Evolutionary conservation across 148 eudicot genomes (phyloP).

Genomic region (Vaccinium corymbosum): DNA sequence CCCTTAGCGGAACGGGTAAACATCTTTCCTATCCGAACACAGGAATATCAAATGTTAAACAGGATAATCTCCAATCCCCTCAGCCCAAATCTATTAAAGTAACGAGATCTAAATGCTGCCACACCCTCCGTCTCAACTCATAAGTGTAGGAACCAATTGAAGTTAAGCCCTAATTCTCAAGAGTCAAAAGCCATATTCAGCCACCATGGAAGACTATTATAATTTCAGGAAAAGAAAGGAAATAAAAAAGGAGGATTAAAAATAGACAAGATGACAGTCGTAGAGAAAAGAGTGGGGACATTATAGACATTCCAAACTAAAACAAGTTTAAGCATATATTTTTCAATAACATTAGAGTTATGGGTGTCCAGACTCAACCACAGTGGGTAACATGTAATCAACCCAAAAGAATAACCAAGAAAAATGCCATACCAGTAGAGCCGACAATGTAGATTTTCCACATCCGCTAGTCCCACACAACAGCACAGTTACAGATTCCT

Average conservation of each 20-base stretch:
- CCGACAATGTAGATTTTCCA: constrained; percentile 93
- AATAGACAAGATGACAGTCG: not conserved
- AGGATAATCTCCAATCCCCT: not conserved
- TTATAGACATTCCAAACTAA: not conserved
- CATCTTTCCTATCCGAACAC: not conserved
- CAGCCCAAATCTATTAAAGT: not conserved
- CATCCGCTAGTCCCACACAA: constrained; percentile 97
- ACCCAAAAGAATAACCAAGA: not conserved
- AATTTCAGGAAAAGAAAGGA: not conserved
- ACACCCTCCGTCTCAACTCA: not conserved
- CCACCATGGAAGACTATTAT: not conserved
- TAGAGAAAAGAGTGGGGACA: not conserved
- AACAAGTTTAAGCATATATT: not conserved
- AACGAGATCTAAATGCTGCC: not conserved
- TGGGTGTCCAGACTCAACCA: not conserved
- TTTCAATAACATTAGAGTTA: not conserved
- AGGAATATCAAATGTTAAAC: not conserved
- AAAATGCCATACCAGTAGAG: constrained; percentile 62
- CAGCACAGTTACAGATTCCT: constrained; percentile 83
- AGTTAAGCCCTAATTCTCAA: not conserved
- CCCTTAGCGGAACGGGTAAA: too few relatives aligned
- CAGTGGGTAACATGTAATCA: not conserved
- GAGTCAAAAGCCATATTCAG: not conserved
- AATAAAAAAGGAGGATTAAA: not conserved
- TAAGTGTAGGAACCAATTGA: not conserved